Conservation (phyloP, 2,329 filamentous ascomycete genomes). For the Incumbomyces lentus region DNA sequence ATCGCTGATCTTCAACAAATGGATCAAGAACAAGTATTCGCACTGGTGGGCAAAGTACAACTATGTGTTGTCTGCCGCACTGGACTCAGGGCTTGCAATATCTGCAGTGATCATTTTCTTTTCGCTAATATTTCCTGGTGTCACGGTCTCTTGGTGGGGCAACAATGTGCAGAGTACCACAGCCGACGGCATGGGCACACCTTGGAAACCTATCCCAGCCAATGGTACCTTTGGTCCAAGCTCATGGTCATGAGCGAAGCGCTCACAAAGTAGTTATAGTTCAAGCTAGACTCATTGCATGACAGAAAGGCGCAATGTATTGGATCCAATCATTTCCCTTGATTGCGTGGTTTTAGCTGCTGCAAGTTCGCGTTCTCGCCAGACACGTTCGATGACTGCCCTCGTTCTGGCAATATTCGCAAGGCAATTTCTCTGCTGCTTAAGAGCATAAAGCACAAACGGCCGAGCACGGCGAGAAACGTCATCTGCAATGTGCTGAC, state of each 20-base stretch:
- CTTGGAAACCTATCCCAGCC: too few relatives aligned
- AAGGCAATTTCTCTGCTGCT: slow-evolving; percentile 32
- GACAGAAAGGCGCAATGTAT: too few relatives aligned
- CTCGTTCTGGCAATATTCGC: slow-evolving; percentile 37
- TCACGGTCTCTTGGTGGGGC: slow-evolving; percentile 26
- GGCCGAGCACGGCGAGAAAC: slow-evolving; percentile 26
- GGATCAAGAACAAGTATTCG: slow-evolving; percentile 24
- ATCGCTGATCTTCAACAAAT: slow-evolving; percentile 31
- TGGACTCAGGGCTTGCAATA: slow-evolving; percentile 27
- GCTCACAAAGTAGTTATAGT: too few relatives aligned
- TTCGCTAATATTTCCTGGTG: slow-evolving; percentile 26
- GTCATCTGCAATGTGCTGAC: slow-evolving; percentile 15
- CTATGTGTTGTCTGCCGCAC: slow-evolving; percentile 30
- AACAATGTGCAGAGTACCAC: slow-evolving; percentile 19
- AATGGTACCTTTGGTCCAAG: too few relatives aligned
- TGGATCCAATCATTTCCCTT: too few relatives aligned
- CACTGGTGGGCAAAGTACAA: slow-evolving; percentile 34
- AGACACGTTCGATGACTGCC: slow-evolving; percentile 39
- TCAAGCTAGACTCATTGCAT: too few relatives aligned
- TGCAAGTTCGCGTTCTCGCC: slow-evolving; percentile 34
- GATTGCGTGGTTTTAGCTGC: too few relatives aligned
- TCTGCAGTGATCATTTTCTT: slow-evolving; percentile 29
- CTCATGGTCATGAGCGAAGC: too few relatives aligned
- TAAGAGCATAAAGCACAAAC: slow-evolving; percentile 32
- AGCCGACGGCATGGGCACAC: too few relatives aligned